Evolutionary conservation across 2,329 filamentous ascomycete species (phyloP), one percentile per base, ranked within the genome.

Genomic region (Monosporascus sp.): DNA sequence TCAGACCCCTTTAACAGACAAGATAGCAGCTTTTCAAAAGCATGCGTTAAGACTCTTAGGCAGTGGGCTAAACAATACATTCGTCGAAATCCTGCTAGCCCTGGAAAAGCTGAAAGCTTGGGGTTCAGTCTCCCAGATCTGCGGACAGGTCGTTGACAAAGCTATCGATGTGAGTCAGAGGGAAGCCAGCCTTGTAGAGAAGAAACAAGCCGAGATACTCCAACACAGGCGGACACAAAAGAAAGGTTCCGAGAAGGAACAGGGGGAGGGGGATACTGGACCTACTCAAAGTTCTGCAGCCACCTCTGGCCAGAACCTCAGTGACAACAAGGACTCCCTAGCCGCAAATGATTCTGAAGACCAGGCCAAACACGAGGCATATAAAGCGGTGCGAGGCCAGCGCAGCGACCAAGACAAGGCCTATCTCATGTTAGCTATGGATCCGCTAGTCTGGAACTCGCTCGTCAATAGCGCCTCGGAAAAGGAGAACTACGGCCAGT

Each of bases 401-500:
- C 43, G 43, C 17, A 46, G 50, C 31, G 22, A 25, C 37, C 6
- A 41, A 47, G 39, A 47, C 51, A 27, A 24, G 7, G 49, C 51
- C 3, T 55, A 49, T n/a, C 46, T 27, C 27, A 53, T 25, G 11
- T 38, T 48, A 7, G 49, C 45, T 9, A 49, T 49, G 46, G 58
- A 63, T 44, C 73, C 70, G 67, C 55, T 60, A 4, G 56, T 75
- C 11, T 75, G 74, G 72, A 61, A 62, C n/a, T 58, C 66, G 7
- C 69, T 75, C 25, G 70, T 75, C 14, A 58, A 64, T 15, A 74
- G 73, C 6, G 73, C 72, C 7, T 57, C 62, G 3, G 60, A 68
- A 7, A 56, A 72, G 3, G 66, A 64, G 43, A 63, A 65, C 3
- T 54, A 52, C 20, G 62, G 70, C 27, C 58, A 64, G 75, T 76